Base-by-base conservation (phyloP, 2,329 filamentous ascomycete genomes). In the Arthroderma sp. region DNA sequence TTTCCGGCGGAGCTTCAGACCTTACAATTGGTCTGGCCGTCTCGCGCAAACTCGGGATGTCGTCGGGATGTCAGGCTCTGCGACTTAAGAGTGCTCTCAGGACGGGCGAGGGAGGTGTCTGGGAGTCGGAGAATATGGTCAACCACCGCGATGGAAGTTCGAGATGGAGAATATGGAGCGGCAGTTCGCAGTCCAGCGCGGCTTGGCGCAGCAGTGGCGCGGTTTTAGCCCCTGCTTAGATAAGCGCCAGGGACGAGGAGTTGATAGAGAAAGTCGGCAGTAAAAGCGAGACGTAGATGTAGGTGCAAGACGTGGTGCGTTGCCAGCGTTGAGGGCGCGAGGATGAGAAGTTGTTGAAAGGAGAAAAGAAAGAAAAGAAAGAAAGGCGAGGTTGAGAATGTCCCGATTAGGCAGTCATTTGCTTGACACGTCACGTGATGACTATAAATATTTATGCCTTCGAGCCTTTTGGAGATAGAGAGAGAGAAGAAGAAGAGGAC, bases 111-210 rank as follows among this genome's bases (percentile, higher is more conserved):
- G 6, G 47, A 9, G 25, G 19, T 51, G 28, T 51, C 47, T 51
- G 25, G 5, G 47, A 51, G 47, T 33, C 47, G 47, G 47, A 51
- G 47, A 51, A 51, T 31, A 51, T 51, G 47, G 23, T 19, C 47
- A 51, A 33, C 15, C 23, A 51, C 25, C 28, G 47, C 47, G 28
- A 11, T 31, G 41, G 47, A 19, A 51, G 47, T 51, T 51, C 47
- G n/a, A 33, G 47, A 35, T 51, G 47, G 47, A 51, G 47, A 51
- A 47, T n/a, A 49, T 51, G n/a, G 19, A 51, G 47, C 47, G 47
- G 47, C 47, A 51, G 47, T 51, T 51, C 47, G 47, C 28, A 51
- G 47, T 33, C 25, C 28, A 51, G 47, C 47, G 47, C 47, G 47
- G 47, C 47, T 51, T 51, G 47, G 47, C 47, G 47, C 47, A 51